Evolutionary conservation across 164 flowering plant species (phyloP).

Genomic region (Vitis rotundifolia): DNA sequence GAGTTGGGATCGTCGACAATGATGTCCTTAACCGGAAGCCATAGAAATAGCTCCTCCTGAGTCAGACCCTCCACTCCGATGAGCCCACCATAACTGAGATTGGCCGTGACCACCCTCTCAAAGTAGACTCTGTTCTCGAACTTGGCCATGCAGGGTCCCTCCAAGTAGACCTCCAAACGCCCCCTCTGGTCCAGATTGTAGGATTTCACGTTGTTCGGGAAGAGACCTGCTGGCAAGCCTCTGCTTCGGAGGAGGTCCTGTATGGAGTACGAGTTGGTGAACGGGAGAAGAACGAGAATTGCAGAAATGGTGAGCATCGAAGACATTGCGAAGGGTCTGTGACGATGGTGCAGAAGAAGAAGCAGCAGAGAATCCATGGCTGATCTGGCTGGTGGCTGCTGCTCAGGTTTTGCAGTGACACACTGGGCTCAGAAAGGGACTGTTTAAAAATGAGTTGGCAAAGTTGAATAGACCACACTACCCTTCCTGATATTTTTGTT

Average conservation of each 20-base stretch:
- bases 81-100: conserved; percentile 52
- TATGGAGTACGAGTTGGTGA: conserved; percentile 21
- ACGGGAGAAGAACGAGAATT: conserved; percentile 1
- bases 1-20: conserved; percentile 44
- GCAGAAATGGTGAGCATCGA: conserved; percentile 5
- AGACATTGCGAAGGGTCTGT: not conserved
- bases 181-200: conserved; percentile 33
- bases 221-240: conserved; percentile 57
- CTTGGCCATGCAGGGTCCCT: conserved; percentile 46
- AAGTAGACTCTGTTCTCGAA: conserved; percentile 47
- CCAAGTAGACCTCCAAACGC: conserved; percentile 39
- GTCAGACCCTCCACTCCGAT: conserved; percentile 43
- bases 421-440: conserved; percentile 13
- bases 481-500: not conserved
- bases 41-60: conserved; percentile 59
- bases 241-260: conserved; percentile 44
- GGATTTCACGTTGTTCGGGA: conserved; percentile 43
- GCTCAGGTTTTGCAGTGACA: not conserved
- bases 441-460: not conserved
- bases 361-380: too few relatives aligned
- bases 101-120: conserved; percentile 51
- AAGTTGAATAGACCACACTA: not conserved
- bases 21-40: conserved; percentile 60
- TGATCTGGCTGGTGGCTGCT: not conserved
- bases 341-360: conserved; percentile 1